Conservation (phyloP, 2,329 filamentous ascomycete genomes). For the Aspergillus viridinutans region DNA sequence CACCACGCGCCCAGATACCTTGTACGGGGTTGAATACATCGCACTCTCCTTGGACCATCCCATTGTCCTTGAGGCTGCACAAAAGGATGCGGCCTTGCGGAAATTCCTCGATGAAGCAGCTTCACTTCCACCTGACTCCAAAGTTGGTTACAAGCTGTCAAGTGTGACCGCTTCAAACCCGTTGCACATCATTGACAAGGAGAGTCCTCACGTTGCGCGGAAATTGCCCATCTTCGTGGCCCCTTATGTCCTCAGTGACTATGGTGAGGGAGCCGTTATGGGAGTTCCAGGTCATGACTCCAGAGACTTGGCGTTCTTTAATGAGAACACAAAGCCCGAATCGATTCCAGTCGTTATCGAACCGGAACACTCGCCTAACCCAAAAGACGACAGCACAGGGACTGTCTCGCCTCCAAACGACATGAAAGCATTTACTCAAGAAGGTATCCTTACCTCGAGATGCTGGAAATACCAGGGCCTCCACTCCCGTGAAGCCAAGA, state of each 20-base stretch:
- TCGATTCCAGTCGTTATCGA: constrained; percentile 61
- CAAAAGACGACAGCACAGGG: constrained; percentile 5
- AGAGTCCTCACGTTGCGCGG: constrained; percentile 32
- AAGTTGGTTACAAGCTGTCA: constrained; percentile 63
- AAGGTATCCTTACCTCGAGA: constrained; percentile 64
- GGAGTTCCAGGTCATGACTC: constrained; percentile 82
- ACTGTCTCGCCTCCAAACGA: constrained; percentile 36
- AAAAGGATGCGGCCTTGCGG: constrained; percentile 57
- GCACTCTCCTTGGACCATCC: constrained; percentile 72
- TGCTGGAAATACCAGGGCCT: constrained; percentile 64
- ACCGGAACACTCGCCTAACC: constrained; percentile 34
- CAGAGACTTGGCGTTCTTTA: constrained; percentile 77
- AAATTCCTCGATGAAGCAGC: constrained; percentile 59
- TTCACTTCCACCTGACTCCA: constrained; percentile 54
- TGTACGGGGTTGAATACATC: constrained; percentile 83
- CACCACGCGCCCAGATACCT: constrained; percentile 78
- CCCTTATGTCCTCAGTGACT: constrained; percentile 79
- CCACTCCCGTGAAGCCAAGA: constrained; percentile 58
- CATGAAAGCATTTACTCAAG: constrained; percentile 55
- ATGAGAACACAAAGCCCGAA: constrained; percentile 58
- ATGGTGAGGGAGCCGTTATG: constrained; percentile 86
- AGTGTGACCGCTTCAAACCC: constrained; percentile 63
- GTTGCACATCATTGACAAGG: constrained; percentile 53
- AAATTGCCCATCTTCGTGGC: constrained; percentile 73
- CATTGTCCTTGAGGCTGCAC: constrained; percentile 59